A percentile compares a stretch with the other conserved stretches of the same genome.
phyloP scores from a whole-genome alignment of 768 basidiomycete genomes.

The Royoungia palumana region DNA sequence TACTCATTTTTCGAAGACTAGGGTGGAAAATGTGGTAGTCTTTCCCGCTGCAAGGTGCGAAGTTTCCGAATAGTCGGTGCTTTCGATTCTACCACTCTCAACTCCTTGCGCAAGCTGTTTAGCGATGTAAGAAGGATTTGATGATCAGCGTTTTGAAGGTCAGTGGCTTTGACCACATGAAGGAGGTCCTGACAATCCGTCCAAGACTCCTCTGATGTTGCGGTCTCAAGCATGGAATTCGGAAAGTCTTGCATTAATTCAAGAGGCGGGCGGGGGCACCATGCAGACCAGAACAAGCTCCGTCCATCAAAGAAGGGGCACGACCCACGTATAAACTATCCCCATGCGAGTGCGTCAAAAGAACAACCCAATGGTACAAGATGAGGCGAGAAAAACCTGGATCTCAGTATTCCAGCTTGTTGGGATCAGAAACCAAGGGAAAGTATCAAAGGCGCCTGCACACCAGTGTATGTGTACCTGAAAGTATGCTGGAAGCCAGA shows the following conservation, averaged over 20 bases:
- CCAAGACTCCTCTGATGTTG: slow-evolving; percentile 1
- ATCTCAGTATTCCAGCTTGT: slow-evolving; percentile 1
- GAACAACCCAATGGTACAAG: too few relatives aligned
- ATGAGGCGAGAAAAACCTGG: neutral
- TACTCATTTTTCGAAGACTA: slow-evolving; percentile 19
- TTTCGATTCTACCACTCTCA: too few relatives aligned
- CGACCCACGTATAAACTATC: slow-evolving; percentile 12
- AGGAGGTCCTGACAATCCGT: neutral
- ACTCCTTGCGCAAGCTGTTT: neutral
- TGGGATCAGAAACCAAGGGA: slow-evolving; percentile 5
- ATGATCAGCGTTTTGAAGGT: slow-evolving; percentile 2
- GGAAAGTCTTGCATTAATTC: slow-evolving; percentile 17
- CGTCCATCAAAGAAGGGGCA: slow-evolving; percentile 19
- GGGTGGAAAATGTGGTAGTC: slow-evolving; percentile 4
- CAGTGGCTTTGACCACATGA: neutral
- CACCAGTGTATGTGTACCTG: slow-evolving; percentile 1
- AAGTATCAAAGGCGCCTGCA: slow-evolving; percentile 1
- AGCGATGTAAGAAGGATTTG: slow-evolving; percentile 4
- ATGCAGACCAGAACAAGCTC: slow-evolving; percentile 15
- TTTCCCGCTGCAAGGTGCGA: slow-evolving; percentile 13
- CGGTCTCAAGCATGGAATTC: slow-evolving; percentile 4
- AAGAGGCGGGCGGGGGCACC: slow-evolving; percentile 12
- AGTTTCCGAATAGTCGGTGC: neutral
- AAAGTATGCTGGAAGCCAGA: slow-evolving; percentile 11
- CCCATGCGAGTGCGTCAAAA: neutral